Base-by-base conservation (phyloP, 495 filamentous ascomycete species). In the Halenospora varia region DNA sequence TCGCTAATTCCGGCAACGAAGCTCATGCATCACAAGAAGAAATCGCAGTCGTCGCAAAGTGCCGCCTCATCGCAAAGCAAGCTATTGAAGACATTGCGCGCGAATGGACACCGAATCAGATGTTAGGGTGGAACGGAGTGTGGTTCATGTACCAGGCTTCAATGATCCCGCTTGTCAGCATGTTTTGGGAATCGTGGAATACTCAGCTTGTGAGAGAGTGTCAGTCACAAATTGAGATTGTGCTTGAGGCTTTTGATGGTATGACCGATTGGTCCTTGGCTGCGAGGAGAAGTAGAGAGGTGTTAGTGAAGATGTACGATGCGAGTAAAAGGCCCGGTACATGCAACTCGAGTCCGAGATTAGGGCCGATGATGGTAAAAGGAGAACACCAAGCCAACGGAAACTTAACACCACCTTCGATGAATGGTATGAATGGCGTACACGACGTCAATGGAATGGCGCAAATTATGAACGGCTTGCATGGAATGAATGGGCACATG, bases 81-180 rank as follows among this genome's bases (percentile, higher is more conserved):
- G 84, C 85, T 2, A 89, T 92, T 62, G 79, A 82, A 55, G 86
- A 90, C 59, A 88, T 92, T 41, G 71, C 84, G 17, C 72, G 74
- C 35, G 85, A 84, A 47, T 88, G 85, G 70, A 79, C 78, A 39
- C 79, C 81, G 24, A 89, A 89, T 70, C 85, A 90, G 66, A 86
- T 92, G 71, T 82, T 80, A 17, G 88, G 88, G 3, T 92, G 88
- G 88, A 89, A 88, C 70, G 88, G 85, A 3, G 86, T 89, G 20
- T 93, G 89, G 89, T 86, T 89, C 68, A 76, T 88, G 45, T 92
- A 89, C 75, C 89, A 93, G 68, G 86, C 88, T 0, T 80, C 81
- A 45, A 85, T 90, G 82, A 84, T 93, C 19, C 89, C 88, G 0
- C 77, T 93, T 2, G 77, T 93, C 8, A 83, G 77, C 13, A 76